Conservation (phyloP, 331 rosid genomes). For the Prunus yedoensis region DNA sequence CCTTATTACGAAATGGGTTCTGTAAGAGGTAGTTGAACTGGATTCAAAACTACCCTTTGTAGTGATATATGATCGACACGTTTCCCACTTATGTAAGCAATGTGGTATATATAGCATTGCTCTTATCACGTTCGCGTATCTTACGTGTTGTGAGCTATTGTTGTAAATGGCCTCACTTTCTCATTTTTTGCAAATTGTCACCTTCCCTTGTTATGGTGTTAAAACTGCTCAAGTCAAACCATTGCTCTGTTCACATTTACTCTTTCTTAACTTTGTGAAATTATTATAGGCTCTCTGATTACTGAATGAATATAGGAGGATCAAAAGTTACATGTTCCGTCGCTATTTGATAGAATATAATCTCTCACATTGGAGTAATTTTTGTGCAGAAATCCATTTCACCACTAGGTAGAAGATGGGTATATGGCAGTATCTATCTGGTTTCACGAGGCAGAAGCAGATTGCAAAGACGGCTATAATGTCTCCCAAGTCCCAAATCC, state of each 20-base stretch:
- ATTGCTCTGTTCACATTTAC: neutral
- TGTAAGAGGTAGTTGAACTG: neutral
- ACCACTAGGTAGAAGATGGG: conserved; percentile 74
- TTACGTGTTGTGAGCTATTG: neutral
- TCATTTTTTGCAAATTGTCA: neutral
- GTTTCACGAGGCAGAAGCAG: conserved; percentile 55
- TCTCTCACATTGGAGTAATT: neutral
- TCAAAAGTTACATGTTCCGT: neutral
- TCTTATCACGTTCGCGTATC: neutral
- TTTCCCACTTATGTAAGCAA: neutral
- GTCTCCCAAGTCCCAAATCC: neutral
- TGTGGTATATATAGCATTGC: neutral
- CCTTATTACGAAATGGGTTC: neutral
- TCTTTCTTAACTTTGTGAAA: neutral
- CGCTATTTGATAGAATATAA: neutral
- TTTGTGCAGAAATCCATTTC: conserved; percentile 63
- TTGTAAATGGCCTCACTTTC: neutral
- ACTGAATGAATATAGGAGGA: neutral
- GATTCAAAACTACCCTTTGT: neutral
- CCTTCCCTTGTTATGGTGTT: neutral
- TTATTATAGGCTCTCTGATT: neutral
- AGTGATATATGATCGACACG: too few relatives aligned
- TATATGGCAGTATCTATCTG: conserved; percentile 81
- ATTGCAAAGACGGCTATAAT: conserved; percentile 44
- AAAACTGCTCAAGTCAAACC: neutral